Evolutionary conservation across 768 basidiomycete species (phyloP).

Genomic region (Daedalea quercina): DNA sequence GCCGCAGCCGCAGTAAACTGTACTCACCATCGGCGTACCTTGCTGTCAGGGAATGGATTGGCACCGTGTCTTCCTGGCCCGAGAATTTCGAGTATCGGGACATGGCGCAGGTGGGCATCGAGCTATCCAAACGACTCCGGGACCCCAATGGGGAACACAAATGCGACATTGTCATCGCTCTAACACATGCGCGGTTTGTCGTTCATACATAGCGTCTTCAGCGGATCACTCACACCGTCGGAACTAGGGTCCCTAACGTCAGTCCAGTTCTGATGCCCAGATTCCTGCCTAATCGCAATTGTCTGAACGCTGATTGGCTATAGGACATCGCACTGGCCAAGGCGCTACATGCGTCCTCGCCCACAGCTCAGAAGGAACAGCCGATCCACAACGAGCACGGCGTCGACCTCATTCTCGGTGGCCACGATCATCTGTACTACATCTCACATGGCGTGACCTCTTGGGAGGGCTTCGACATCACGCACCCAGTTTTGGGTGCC

Average conservation of each 20-base stretch:
- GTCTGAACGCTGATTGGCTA: neutral
- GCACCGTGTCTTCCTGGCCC: conserved; percentile 84
- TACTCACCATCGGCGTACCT: neutral
- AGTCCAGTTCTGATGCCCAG: neutral
- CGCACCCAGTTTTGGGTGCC: conserved; percentile 49
- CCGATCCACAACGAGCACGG: conserved; percentile 56
- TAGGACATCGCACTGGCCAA: conserved; percentile 73
- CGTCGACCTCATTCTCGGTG: conserved; percentile 78
- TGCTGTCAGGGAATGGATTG: conserved; percentile 79
- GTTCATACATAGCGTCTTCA: neutral
- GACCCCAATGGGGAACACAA: conserved; percentile 60
- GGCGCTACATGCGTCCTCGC: conserved; percentile 52
- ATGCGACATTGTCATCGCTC: conserved; percentile 79
- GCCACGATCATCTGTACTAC: conserved; percentile 86
- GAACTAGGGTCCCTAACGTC: conserved; percentile 26
- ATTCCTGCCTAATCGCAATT: neutral
- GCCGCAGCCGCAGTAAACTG: neutral
- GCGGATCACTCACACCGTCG: neutral
- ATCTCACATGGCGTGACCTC: conserved; percentile 54
- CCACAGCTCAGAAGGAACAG: conserved; percentile 37
- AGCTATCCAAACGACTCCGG: conserved; percentile 67
- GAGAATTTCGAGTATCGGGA: conserved; percentile 66
- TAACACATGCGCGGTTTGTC: conserved; percentile 73
- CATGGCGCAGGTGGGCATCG: conserved; percentile 67
- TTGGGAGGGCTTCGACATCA: conserved; percentile 63